Conservation (phyloP, 371 early-diverging fungal species). For the Saksenaea oblongispora region DNA sequence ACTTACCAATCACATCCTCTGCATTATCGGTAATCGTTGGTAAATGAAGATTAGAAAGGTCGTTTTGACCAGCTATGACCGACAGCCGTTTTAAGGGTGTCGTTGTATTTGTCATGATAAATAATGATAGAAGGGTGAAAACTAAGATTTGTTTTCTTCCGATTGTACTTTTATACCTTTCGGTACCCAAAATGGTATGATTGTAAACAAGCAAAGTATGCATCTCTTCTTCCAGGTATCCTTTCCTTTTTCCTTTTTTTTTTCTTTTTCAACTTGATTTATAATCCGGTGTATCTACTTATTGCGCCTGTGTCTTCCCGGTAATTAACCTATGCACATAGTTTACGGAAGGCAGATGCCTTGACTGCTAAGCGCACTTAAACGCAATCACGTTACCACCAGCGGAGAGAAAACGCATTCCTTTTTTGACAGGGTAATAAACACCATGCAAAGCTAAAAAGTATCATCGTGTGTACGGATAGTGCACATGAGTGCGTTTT, state of each 20-base stretch:
- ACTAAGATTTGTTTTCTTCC: background rate
- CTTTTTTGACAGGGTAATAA: background rate
- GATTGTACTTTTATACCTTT: background rate
- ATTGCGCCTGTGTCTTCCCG: no score
- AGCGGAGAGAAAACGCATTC: no score
- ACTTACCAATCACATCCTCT: constrained; percentile 48
- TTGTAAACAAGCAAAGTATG: background rate
- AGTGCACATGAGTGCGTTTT: background rate
- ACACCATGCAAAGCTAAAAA: background rate
- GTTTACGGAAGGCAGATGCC: background rate
- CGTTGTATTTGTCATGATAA: constrained; percentile 25
- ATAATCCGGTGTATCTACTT: no score
- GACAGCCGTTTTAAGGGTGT: constrained; percentile 51
- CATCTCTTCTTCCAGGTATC: no score
- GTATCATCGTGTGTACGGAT: background rate
- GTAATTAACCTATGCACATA: background rate
- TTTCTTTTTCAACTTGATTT: background rate
- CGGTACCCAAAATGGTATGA: background rate
- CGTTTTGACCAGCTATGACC: constrained; percentile 46
- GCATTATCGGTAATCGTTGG: constrained; percentile 47
- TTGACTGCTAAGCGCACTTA: background rate
- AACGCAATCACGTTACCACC: no score
- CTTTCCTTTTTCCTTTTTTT: background rate
- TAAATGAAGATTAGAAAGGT: constrained; percentile 35
- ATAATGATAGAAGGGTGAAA: background rate